Conservation (phyloP, 495 filamentous ascomycete genomes). For the Apiosordaria backusii region DNA sequence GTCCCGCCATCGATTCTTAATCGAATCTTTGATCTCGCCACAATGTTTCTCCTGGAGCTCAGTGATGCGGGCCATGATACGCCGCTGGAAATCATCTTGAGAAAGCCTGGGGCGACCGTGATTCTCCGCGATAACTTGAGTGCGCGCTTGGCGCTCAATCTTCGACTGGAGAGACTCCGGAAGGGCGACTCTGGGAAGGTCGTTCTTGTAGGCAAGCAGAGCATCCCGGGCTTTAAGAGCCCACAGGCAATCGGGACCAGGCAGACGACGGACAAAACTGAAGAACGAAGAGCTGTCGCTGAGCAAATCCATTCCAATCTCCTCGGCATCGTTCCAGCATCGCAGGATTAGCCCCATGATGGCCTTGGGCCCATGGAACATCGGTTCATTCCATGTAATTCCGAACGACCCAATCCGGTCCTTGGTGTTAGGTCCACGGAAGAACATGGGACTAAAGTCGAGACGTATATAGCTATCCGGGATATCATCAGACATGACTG, state of each 20-base stretch:
- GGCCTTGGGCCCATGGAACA: slow-evolving; percentile 26
- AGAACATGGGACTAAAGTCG: slow-evolving; percentile 27
- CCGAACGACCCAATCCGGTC: slow-evolving; percentile 22
- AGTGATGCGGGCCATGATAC: background rate
- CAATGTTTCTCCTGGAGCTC: background rate
- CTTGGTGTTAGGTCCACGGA: slow-evolving; percentile 16
- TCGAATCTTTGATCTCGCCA: background rate
- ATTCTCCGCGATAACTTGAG: background rate
- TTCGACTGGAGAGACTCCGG: background rate
- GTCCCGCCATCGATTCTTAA: slow-evolving; percentile 3
- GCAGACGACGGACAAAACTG: slow-evolving; percentile 25
- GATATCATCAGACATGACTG: background rate
- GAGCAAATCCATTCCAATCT: slow-evolving; percentile 28
- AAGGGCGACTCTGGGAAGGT: background rate
- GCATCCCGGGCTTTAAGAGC: slow-evolving; percentile 28
- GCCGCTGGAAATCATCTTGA: background rate
- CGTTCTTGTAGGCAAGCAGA: slow-evolving; percentile 7
- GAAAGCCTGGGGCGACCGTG: background rate
- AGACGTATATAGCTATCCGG: slow-evolving; percentile 12
- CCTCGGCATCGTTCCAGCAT: slow-evolving; percentile 5
- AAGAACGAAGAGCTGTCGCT: slow-evolving; percentile 27
- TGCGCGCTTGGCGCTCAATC: background rate
- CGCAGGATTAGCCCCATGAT: slow-evolving; percentile 14
- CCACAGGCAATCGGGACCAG: slow-evolving; percentile 29
- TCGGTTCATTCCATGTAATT: slow-evolving; percentile 26